A percentile compares a stretch with the other conserved stretches of the same genome.
These are phyloP conservation scores for Blastocystis sp. DNA, from an alignment of 352 stramenopile genomes.

Conservation along the genomic window DNA sequence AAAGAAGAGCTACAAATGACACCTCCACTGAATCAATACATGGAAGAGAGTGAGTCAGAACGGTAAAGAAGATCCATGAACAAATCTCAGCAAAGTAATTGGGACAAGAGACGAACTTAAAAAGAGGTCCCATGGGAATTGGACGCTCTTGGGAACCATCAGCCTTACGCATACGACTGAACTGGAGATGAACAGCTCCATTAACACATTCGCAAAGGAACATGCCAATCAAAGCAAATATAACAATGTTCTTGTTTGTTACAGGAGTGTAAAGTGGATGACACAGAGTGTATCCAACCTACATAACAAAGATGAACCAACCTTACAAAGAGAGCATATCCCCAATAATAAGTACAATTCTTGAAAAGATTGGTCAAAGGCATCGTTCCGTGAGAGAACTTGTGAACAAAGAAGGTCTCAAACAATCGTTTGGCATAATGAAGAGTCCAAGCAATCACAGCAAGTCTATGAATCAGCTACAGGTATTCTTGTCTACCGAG, in stretches of 20 bases:
- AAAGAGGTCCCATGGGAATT: slow-evolving; percentile 72
- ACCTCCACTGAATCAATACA: slow-evolving; percentile 68
- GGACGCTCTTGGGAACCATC: slow-evolving; percentile 78
- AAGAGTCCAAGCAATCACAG: slow-evolving; percentile 76
- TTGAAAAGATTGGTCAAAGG: slow-evolving; percentile 83
- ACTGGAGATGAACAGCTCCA: slow-evolving; percentile 80
- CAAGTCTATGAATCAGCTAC: background rate
- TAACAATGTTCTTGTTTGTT: slow-evolving; percentile 37
- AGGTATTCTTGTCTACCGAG: slow-evolving; percentile 3
- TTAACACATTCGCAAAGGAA: slow-evolving; percentile 79
- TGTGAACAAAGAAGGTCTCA: slow-evolving; percentile 84
- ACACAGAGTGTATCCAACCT: slow-evolving; percentile 79
- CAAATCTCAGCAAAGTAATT: slow-evolving; percentile 86
- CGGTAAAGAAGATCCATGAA: slow-evolving; percentile 81
- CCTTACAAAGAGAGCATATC: slow-evolving; percentile 75
- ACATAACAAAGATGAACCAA: background rate
- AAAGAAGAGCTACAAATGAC: slow-evolving; percentile 74
- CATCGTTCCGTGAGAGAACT: slow-evolving; percentile 82
- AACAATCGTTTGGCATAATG: slow-evolving; percentile 83
- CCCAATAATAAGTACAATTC: slow-evolving; percentile 85
- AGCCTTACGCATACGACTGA: slow-evolving; percentile 77
- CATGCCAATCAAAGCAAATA: background rate
- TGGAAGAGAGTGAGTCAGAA: slow-evolving; percentile 79
- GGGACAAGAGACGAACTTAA: slow-evolving; percentile 81
- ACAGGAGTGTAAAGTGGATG: slow-evolving; percentile 75